Evolutionary conservation across 495 filamentous ascomycete genomes (phyloP), one percentile per base, ranked within the genome.

Genomic region (Talaromyces liani): DNA sequence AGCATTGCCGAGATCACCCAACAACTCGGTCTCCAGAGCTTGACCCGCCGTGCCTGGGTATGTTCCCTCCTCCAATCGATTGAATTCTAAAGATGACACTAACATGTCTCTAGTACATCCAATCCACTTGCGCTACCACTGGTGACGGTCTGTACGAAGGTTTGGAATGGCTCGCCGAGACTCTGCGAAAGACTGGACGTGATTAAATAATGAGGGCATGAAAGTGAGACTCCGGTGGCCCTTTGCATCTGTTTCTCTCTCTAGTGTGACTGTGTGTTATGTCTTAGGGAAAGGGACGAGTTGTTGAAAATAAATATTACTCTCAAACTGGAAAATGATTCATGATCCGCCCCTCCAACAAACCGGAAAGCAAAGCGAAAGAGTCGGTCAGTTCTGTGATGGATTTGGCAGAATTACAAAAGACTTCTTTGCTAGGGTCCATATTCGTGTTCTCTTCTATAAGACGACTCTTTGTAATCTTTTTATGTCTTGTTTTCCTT

Each of bases 141-240:
- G 94, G 94, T 82, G 94, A 99, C 75, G 94, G 94, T 91, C 89
- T 99, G 68, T 99, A 97, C 77, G 94, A 99, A 81, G 94, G 94
- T 87, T 89, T 99, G 69, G 94, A 99, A 80, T 99, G 94, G 94
- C 88, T 99, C 75, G 91, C 92, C 80, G 91, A 89, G 79, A 90
- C 91, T 70, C 90, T 98, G 81, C 87, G 90, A 77, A 95, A 95
- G 86, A 87, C 89, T 71, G 89, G 89, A 75, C 90, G 89, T 79
- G 83, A 87, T 77, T 96, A 93, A 79, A 73, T 49, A 62, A 62
- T 62, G 56, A 58, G 20, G 68, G 68, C 68, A 62, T 71, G 70
- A 72, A 71, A 73, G 74, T 68, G 66, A 58, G 66, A 72, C 1
- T 25, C 6, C 22, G 53, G 18, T 58, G 56, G 56, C 18, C 56